Percentiles rank a stretch among this genome's conserved stretches.
phyloP scores from a whole-genome alignment of 306 rosid species.

The Quercus robur region DNA sequence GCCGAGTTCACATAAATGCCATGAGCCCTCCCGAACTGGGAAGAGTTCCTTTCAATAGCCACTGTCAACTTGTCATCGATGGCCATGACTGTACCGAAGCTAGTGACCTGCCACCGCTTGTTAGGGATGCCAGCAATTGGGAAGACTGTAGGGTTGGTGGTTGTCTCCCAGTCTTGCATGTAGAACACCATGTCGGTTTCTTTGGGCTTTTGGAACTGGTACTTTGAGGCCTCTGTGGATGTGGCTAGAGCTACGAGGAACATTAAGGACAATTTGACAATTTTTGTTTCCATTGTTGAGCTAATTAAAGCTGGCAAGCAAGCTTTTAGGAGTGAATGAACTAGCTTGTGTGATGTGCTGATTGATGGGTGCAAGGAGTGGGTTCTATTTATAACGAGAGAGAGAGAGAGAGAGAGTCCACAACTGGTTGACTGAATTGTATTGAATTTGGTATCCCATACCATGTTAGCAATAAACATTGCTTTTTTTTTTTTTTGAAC shows the following conservation, averaged over 20 bases:
- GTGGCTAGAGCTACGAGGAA: background rate
- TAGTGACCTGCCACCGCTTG: slow-evolving; percentile 22
- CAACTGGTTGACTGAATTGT: too few relatives aligned
- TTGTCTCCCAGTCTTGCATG: slow-evolving; percentile 30
- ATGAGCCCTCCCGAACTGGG: background rate
- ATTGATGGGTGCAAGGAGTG: too few relatives aligned
- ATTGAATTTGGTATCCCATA: too few relatives aligned
- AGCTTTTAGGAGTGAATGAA: too few relatives aligned
- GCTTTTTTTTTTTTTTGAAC: too few relatives aligned
- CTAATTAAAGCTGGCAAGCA: too few relatives aligned
- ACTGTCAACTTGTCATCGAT: slow-evolving; percentile 34
- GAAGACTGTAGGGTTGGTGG: slow-evolving; percentile 22
- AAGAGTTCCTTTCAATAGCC: slow-evolving; percentile 18
- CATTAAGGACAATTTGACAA: background rate
- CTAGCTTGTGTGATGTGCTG: too few relatives aligned
- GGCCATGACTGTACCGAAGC: slow-evolving; percentile 34
- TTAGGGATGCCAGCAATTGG: slow-evolving; percentile 21
- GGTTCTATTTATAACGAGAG: too few relatives aligned
- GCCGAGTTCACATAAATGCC: background rate
- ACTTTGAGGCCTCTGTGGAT: too few relatives aligned
- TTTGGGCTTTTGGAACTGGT: background rate
- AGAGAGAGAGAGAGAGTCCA: too few relatives aligned
- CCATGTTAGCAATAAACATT: too few relatives aligned
- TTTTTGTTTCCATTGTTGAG: too few relatives aligned
- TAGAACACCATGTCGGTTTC: slow-evolving; percentile 28